phyloP scores from a whole-genome alignment of 306 rosid species.

The Medicago ruthenica region DNA sequence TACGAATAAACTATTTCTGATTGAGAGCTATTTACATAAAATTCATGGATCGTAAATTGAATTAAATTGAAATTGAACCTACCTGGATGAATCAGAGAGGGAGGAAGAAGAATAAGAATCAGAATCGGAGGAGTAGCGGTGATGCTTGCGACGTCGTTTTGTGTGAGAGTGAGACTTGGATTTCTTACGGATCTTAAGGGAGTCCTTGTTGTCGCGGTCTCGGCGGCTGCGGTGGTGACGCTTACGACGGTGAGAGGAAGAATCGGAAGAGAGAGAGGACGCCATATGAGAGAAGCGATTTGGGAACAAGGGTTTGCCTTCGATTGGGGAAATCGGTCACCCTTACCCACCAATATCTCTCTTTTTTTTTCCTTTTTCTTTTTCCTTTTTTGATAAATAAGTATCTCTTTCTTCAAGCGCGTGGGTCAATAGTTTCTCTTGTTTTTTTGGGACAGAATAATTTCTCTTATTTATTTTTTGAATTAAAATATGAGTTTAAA shows the following conservation, averaged over 20 bases:
- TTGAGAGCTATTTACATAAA: not conserved
- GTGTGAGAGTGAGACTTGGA: slow-evolving; percentile 61
- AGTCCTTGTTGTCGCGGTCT: slow-evolving; percentile 61
- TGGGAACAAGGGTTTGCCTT: slow-evolving; percentile 46
- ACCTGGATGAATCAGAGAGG: slow-evolving; percentile 70
- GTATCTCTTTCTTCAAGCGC: not conserved
- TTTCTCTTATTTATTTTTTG: too few relatives aligned
- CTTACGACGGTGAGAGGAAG: slow-evolving; percentile 62
- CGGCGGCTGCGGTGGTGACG: slow-evolving; percentile 56
- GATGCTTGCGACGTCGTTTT: slow-evolving; percentile 78
- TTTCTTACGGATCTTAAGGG: slow-evolving; percentile 75
- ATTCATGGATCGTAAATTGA: slow-evolving; percentile 5
- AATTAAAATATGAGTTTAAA: too few relatives aligned
- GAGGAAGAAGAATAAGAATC: slow-evolving; percentile 55
- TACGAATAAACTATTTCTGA: not conserved
- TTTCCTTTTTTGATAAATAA: too few relatives aligned
- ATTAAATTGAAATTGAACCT: slow-evolving; percentile 47
- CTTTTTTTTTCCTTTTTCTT: too few relatives aligned
- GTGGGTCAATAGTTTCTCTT: too few relatives aligned
- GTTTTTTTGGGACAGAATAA: too few relatives aligned
- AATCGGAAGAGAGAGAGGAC: slow-evolving; percentile 61
- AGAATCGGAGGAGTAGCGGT: slow-evolving; percentile 60
- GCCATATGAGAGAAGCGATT: slow-evolving; percentile 46
- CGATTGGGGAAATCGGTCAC: slow-evolving; percentile 24
- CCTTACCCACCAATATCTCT: too few relatives aligned